Conservation (phyloP, 2,329 filamentous ascomycete genomes). For the Didymella glomerata region DNA sequence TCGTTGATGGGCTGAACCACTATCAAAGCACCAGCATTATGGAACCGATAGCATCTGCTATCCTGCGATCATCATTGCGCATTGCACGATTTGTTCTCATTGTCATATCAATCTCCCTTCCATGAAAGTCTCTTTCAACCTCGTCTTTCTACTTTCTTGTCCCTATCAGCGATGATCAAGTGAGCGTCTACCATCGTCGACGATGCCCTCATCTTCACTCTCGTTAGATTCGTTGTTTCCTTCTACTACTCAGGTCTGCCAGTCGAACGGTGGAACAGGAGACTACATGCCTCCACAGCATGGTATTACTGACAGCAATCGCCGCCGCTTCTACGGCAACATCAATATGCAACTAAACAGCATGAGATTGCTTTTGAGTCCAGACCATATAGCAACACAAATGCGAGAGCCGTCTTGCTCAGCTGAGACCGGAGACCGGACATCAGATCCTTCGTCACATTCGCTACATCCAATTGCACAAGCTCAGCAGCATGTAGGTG, state of each 20-base stretch:
- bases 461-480: not conserved
- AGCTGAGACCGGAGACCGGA: not conserved
- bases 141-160: not conserved
- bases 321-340: conserved; percentile 1
- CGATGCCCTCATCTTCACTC: conserved; percentile 6
- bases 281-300: not conserved
- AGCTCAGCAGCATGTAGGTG: not conserved
- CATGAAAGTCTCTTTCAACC: not conserved
- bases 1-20: conserved; percentile 16
- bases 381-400: conserved; percentile 11
- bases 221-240: conserved; percentile 14
- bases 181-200: conserved; percentile 6
- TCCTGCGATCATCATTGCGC: not conserved
- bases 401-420: not conserved
- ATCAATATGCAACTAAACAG: conserved; percentile 8
- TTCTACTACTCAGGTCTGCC: conserved; percentile 3
- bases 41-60: conserved; percentile 4
- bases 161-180: conserved; percentile 1
- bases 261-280: not conserved
- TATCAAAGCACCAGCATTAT: not conserved
- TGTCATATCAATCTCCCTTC: not conserved
- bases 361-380: conserved; percentile 2
- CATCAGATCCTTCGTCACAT: not conserved
- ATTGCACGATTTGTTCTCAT: not conserved
- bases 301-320: not conserved